Percentiles rank a stretch among this genome's conserved stretches.
phyloP scores from a whole-genome alignment of 169 alveolate genomes.

The Cryptosporidium tyzzeri region DNA sequence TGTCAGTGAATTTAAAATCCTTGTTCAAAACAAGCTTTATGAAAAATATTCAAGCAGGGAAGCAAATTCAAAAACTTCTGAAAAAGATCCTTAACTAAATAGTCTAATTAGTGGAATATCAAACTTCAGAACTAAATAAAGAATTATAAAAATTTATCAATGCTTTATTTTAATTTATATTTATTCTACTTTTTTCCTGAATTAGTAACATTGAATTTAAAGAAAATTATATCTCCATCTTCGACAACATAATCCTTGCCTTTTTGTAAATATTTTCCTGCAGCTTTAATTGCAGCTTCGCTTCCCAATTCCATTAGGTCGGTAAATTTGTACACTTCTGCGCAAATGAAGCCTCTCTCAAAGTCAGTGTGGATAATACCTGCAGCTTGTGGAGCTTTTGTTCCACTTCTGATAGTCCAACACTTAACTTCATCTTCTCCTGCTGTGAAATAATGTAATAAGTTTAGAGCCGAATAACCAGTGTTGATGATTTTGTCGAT shows the following conservation, averaged over 20 bases:
- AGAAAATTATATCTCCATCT: slow-evolving; percentile 97
- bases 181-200: slow-evolving; percentile 86
- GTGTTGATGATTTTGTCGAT: slow-evolving; percentile 95
- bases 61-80: not conserved
- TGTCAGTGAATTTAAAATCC: slow-evolving; percentile 43
- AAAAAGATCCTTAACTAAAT: not conserved
- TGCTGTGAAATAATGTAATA: slow-evolving; percentile 98
- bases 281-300: slow-evolving; percentile 93
- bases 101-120: no score
- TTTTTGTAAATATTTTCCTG: slow-evolving; percentile 91
- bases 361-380: slow-evolving; percentile 93
- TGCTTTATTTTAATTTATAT: not conserved
- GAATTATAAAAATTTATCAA: not conserved
- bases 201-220: slow-evolving; percentile 97
- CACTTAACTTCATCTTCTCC: slow-evolving; percentile 99
- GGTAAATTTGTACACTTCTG: slow-evolving; percentile 93
- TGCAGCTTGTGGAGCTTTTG: slow-evolving; percentile 85
- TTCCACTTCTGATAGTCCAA: slow-evolving; percentile 97
- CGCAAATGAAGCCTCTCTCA: slow-evolving; percentile 99
- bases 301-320: slow-evolving; percentile 90
- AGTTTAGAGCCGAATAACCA: slow-evolving; percentile 94
- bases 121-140: not conserved
- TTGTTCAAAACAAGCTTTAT: slow-evolving; percentile 40
- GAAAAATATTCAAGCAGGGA: not conserved
- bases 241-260: slow-evolving; percentile 97